Evolutionary conservation across 805 yeast species (phyloP), one percentile per base, ranked within the genome.

Genomic region (Brettanomyces naardenensis): DNA sequence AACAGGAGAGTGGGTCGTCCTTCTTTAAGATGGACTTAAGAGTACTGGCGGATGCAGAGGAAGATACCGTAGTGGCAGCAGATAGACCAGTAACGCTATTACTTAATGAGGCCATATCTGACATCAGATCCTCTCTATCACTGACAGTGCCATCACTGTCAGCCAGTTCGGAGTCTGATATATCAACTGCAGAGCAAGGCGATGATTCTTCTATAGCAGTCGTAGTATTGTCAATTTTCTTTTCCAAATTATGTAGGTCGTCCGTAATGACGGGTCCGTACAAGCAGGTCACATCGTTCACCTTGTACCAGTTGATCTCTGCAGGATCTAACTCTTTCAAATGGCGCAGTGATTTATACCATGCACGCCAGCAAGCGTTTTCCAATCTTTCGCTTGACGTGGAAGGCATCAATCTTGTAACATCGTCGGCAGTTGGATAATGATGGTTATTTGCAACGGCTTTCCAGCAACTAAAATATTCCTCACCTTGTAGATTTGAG

Each of bases 361-460:
- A 90, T 15, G 95, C 87, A 54, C 97, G 72, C 97, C 97, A 90
- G 35, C 85, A 71, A 13, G 95, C 90, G 52, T 84, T 84, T 53
- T 84, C 89, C 32, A 84, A 64, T 34, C 95, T 61, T 22, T 47
- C 43, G 2, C 61, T 48, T 1, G 62, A 52, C 1, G 65, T 61
- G 18, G 58, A 56, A 9, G 65, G 65, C 23, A 61, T 37, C 22
- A 61, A 45, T 26, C 56, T 40, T 56, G 52, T 58, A 20, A 61
- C 38, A 40, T 56, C 62, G 36, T 61, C 65, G 5, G 56, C 58
- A 30, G 46, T 53, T 30, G 48, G 49, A 28, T 46, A 46, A 2
- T 38, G 36, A n/a, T 54, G 52, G 33, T 57, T 56, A 31, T 57
- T 56, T 39, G 57, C 57, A 17, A 61, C 58, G 10, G 64, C 54